Conservation (phyloP, 257 asterid species). For the Solanum tacnaense region DNA sequence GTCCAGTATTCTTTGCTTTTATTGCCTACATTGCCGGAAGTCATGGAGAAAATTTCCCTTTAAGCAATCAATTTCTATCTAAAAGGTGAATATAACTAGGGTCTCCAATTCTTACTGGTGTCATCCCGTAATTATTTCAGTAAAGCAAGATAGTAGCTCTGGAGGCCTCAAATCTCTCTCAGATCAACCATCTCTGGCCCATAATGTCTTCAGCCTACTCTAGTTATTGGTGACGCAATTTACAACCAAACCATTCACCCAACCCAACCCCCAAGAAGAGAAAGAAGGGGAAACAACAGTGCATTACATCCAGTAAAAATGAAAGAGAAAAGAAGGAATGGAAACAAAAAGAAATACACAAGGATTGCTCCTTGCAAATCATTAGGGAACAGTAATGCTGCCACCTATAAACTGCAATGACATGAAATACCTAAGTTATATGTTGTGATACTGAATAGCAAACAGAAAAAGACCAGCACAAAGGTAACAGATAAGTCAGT, state of each 20-base stretch:
- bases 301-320: background rate
- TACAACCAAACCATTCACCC: background rate
- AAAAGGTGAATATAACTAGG: background rate
- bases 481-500: background rate
- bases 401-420: background rate
- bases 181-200: background rate
- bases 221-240: background rate
- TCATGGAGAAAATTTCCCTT: background rate
- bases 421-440: background rate
- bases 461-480: background rate
- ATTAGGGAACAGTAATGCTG: background rate
- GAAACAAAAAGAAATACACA: background rate
- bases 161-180: background rate
- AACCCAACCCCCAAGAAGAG: background rate
- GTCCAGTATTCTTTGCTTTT: background rate
- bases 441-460: background rate
- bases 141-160: background rate
- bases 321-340: background rate
- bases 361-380: background rate
- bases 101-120: background rate
- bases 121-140: background rate
- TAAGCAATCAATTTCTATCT: background rate
- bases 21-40: background rate
- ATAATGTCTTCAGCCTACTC: background rate
- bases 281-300: background rate